phyloP scores from a whole-genome alignment of 495 filamentous ascomycete species.

The Daldinia caldariorum region DNA sequence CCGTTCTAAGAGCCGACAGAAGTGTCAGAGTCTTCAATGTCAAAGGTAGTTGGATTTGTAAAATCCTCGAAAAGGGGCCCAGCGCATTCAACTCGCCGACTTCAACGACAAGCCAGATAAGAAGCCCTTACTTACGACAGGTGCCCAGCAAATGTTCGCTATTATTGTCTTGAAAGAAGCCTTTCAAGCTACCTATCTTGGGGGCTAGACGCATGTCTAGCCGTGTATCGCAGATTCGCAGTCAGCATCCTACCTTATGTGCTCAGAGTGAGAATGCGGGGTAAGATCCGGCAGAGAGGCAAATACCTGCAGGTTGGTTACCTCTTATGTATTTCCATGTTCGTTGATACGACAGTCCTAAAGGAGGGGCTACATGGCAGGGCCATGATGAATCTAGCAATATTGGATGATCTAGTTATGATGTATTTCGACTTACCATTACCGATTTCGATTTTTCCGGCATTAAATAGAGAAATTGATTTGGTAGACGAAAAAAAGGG shows the following conservation, averaged over 20 bases:
- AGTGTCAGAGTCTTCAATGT: background rate
- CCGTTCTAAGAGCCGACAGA: background rate
- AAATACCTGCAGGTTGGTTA: conserved; percentile 13
- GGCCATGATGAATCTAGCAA: background rate
- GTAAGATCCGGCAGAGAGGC: conserved; percentile 35
- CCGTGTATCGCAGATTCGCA: background rate
- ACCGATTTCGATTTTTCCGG: background rate
- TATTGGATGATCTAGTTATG: background rate
- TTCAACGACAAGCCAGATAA: background rate
- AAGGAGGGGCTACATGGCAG: conserved; percentile 1
- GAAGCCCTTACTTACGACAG: background rate
- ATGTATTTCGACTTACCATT: background rate
- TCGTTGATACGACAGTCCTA: background rate
- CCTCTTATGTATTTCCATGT: background rate
- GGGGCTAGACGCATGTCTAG: background rate
- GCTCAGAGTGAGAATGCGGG: conserved; percentile 25
- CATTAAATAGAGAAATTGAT: background rate
- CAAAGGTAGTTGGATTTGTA: background rate
- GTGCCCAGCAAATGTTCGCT: background rate
- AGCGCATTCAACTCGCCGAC: background rate
- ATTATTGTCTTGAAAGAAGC: background rate
- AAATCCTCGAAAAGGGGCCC: background rate
- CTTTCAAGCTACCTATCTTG: background rate
- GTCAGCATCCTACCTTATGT: background rate
- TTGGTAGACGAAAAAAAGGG: background rate